Evolutionary conservation across 2,329 filamentous ascomycete species (phyloP).

Genomic region (Beauveria caledonica): DNA sequence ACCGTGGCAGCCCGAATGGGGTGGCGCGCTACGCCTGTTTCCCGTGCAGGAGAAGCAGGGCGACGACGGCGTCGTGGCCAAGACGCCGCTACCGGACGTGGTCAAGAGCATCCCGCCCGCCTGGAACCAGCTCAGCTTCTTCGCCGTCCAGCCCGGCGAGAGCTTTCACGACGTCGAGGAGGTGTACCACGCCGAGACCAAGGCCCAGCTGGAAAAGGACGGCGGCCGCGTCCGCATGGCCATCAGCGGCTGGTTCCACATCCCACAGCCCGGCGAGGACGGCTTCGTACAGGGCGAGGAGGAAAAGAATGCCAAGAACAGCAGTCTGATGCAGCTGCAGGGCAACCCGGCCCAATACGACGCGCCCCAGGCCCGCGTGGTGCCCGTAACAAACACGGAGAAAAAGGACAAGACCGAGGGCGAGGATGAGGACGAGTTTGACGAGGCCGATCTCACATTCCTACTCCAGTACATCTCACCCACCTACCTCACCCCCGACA

Average conservation of each 20-base stretch:
- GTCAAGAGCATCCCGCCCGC: conserved; percentile 82
- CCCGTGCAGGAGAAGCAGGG: conserved; percentile 55
- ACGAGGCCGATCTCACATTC: conserved; percentile 78
- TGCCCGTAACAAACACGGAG: conserved; percentile 31
- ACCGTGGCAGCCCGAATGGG: conserved; percentile 87
- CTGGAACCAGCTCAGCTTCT: conserved; percentile 97
- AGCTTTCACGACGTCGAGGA: conserved; percentile 99
- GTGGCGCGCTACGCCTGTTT: conserved; percentile 82
- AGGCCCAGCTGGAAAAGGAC: conserved; percentile 55
- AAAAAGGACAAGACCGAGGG: conserved; percentile 21
- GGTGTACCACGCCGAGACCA: conserved; percentile 66
- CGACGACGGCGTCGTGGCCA: conserved; percentile 64
- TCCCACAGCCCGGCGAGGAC: conserved; percentile 88
- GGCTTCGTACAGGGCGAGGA: conserved; percentile 84
- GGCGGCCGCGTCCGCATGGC: conserved; percentile 86
- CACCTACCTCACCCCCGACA: conserved; percentile 86
- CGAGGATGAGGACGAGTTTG: conserved; percentile 45
- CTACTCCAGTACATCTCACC: conserved; percentile 84
- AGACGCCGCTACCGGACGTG: conserved; percentile 71
- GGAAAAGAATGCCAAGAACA: conserved; percentile 80
- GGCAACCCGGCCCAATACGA: conserved; percentile 88
- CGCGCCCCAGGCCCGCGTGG: conserved; percentile 57
- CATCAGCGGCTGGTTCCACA: conserved; percentile 98
- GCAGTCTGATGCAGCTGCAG: conserved; percentile 85
- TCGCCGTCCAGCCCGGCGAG: conserved; percentile 94